Percentiles rank a stretch among this genome's conserved stretches.
phyloP scores from a whole-genome alignment of 306 rosid species.

The Prunus padus region DNA sequence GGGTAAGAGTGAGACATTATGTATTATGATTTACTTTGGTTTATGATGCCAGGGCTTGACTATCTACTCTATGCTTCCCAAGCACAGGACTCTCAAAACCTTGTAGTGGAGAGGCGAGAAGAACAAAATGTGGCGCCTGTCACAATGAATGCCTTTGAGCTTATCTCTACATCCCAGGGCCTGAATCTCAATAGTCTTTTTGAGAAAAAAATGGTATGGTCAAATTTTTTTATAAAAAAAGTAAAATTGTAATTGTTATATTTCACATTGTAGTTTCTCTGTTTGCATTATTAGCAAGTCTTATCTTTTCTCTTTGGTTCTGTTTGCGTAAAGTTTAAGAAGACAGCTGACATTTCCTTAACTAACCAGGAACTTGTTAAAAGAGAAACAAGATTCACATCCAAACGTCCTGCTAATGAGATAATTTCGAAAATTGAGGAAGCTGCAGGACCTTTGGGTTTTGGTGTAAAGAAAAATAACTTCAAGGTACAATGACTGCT shows the following conservation, averaged over 20 bases:
- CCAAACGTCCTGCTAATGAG: constrained; percentile 84
- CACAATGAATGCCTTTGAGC: constrained; percentile 96
- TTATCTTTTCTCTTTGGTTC: background rate
- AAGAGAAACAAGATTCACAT: constrained; percentile 86
- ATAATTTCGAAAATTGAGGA: constrained; percentile 75
- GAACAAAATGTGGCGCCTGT: constrained; percentile 55
- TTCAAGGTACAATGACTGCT: constrained; percentile 53
- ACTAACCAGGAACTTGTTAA: constrained; percentile 71
- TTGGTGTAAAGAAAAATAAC: constrained; percentile 85
- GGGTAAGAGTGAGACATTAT: constrained; percentile 44
- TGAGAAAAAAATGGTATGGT: constrained; percentile 88
- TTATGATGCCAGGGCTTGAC: constrained; percentile 17
- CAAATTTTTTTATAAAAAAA: background rate
- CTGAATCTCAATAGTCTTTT: constrained; percentile 82
- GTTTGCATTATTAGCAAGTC: constrained; percentile 12
- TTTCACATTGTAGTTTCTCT: background rate
- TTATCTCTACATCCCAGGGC: constrained; percentile 90
- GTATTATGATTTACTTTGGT: constrained; percentile 13
- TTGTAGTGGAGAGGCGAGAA: constrained; percentile 77
- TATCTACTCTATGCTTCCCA: constrained; percentile 21
- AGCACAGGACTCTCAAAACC: constrained; percentile 56
- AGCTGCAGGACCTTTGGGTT: constrained; percentile 84
- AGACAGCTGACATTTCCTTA: constrained; percentile 14
- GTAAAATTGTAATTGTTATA: background rate
- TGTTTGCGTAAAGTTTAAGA: background rate